Base-by-base conservation (phyloP, 1,284 basidiomycete genomes). In the Anthracocystis setariae region DNA sequence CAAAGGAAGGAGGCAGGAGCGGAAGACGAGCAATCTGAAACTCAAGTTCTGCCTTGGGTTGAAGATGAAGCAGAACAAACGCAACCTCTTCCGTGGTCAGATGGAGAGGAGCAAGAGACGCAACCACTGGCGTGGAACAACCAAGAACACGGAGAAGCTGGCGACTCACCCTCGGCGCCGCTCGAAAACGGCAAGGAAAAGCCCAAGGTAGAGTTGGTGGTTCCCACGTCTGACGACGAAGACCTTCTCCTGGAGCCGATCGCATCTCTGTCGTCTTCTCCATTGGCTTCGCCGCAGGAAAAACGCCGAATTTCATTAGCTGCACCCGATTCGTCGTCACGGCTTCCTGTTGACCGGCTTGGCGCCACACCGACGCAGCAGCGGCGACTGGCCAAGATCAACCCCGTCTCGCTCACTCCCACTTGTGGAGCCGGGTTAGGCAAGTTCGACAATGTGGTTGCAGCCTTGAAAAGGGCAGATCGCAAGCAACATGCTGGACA, bases 211-310 rank as follows among this genome's bases (percentile, higher is more conserved):
- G 29, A 45, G 0, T 9, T 21, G 32, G 56, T 64, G 29, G 60
- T 64, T 0, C 57, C 57, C 3, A 49, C 67, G 7, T 61, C 67
- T 15, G 67, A 65, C 32, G 63, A 66, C 37, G 62, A 66, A 37
- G 68, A 71, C 9, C 20, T 57, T 5, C 53, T 70, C 3, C 47
- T 62, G 1, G 49, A 68, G 15, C 24, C 45, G 12, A 21, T 56
- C 15, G 10, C 35, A 4, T 45, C 51, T 10, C 35, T n/a, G 35
- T 42, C 40, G 21, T 13, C 20, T 15, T 42, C 40, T 42, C 3
- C 39, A 3, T 44, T 57, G 5, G 50, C 44, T 5, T 32, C 45
- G 25, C 46, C 23, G 35, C 13, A 20, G 7, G 56, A 56, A 29
- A 46, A 46, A 21, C 46, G 52, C 18, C 21, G 35, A 8, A 37